Conservation (phyloP, 1,139 yeast species). For the Kodamaea alishanica region DNA sequence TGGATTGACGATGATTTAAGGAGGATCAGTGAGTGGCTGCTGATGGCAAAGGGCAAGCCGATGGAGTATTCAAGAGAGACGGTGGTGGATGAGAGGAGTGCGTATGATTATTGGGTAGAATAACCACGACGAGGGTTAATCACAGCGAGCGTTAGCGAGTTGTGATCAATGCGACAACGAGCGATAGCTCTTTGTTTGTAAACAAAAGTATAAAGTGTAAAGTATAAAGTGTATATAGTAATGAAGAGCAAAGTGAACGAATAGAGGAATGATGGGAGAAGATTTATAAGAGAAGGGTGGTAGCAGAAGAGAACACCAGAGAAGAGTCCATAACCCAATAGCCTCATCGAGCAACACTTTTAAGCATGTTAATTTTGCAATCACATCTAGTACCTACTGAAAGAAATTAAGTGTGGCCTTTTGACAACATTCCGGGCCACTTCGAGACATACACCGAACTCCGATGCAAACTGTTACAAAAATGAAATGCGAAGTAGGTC, state of each 20-base stretch:
- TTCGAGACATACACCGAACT: too few relatives aligned
- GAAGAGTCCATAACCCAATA: too few relatives aligned
- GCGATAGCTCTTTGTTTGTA: background rate
- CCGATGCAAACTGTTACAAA: too few relatives aligned
- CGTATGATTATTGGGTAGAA: conserved; percentile 12
- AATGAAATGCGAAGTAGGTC: too few relatives aligned
- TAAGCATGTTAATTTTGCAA: too few relatives aligned
- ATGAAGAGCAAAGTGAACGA: background rate
- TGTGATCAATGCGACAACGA: too few relatives aligned
- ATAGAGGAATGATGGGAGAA: background rate
- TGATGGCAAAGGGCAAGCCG: conserved; percentile 3
- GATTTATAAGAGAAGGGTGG: background rate
- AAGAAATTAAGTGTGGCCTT: too few relatives aligned
- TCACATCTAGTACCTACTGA: too few relatives aligned
- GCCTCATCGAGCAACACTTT: too few relatives aligned
- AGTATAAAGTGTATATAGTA: background rate
- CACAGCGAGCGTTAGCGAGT: too few relatives aligned
- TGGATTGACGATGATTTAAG: conserved; percentile 5
- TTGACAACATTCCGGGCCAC: too few relatives aligned
- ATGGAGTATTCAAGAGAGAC: conserved; percentile 4
- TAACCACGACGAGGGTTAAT: background rate
- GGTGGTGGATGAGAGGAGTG: conserved; percentile 3
- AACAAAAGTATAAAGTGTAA: background rate
- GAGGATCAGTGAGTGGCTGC: conserved; percentile 8
- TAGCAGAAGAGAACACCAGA: too few relatives aligned